Evolutionary conservation across 331 rosid genomes (phyloP), one percentile per base, ranked within the genome.

Genomic region (Stylosanthes scabra): DNA sequence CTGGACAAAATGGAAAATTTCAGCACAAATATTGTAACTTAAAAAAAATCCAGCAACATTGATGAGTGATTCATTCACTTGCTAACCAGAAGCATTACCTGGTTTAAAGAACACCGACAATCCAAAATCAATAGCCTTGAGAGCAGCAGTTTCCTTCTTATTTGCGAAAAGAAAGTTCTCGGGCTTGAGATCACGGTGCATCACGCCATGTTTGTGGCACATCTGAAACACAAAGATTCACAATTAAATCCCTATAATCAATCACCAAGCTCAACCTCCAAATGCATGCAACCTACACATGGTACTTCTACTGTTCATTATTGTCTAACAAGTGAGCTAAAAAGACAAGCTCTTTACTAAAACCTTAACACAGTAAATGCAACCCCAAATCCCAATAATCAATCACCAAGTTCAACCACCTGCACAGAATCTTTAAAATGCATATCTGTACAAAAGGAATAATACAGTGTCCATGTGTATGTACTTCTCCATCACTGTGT

Each of bases 81-180:
- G 20, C 59, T 34, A 59, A 28, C 56, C 29, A 29, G 79, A 74
- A 45, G 52, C 81, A 67, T 79, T 86, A 94, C 99, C 99, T 44
- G 99, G 96, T 77, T 78, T 90, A 69, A 94, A 94, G 78, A 94
- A 88, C 76, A 90, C 91, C 6, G 99, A 94, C 78, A 94, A 66
- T 70, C 99, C 99, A 79, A 94, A 94, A 82, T 91, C 99, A 59
- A 91, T 94, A 71, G 97, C 96, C 84, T 94, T 94, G 71, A 94
- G 69, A 7, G 87, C 63, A 1, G 99, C 84, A 1, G 90, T 83
- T 85, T 94, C 99, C 88, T 91, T 94, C 86, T 84, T 90, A 83
- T 87, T 91, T 62, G 77, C 99, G 41, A 94, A 94, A 74, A 94
- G 78, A 82, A 94, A 94, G 86, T 94, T 94, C 83, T 94, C 99